phyloP scores from a whole-genome alignment of 176 grass and related monocot species.

The Juncus inflexus region DNA sequence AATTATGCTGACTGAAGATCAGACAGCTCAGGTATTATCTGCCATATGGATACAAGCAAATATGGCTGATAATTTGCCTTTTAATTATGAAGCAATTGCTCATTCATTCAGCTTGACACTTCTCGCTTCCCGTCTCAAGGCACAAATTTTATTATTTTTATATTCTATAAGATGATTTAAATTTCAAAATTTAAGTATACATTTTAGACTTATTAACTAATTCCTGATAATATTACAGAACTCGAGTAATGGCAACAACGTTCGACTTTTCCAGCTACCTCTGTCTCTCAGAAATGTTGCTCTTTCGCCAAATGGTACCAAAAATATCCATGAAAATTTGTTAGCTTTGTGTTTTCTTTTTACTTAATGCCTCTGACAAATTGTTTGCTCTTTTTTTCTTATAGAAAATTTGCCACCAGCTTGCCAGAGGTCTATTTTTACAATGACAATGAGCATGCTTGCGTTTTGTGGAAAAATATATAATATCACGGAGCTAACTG shows the following conservation, averaged over 20 bases:
- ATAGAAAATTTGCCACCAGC: constrained; percentile 56
- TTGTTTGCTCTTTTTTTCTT: constrained; percentile 25
- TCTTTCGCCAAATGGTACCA: constrained; percentile 49
- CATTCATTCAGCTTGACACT: constrained; percentile 77
- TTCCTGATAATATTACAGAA: constrained; percentile 44
- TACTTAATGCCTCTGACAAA: neutral
- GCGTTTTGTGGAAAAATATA: constrained; percentile 79
- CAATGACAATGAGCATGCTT: constrained; percentile 64
- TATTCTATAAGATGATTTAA: neutral
- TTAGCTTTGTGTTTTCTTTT: constrained; percentile 1
- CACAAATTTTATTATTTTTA: constrained; percentile 10
- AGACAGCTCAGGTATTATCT: constrained; percentile 68
- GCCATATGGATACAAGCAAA: constrained; percentile 86
- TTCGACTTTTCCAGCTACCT: constrained; percentile 77
- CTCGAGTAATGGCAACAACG: constrained; percentile 47
- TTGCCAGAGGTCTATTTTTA: constrained; percentile 74
- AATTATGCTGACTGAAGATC: constrained; percentile 79
- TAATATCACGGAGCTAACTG: constrained; percentile 58
- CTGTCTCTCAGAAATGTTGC: constrained; percentile 71
- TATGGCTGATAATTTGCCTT: constrained; percentile 78
- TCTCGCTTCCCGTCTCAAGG: constrained; percentile 75
- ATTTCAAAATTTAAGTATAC: neutral
- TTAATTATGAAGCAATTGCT: constrained; percentile 87
- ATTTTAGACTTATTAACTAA: neutral
- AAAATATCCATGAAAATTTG: neutral